Evolutionary conservation across 2,329 filamentous ascomycete species (phyloP), one percentile per base, ranked within the genome.

Genomic region (Achaetomium macrosporum): DNA sequence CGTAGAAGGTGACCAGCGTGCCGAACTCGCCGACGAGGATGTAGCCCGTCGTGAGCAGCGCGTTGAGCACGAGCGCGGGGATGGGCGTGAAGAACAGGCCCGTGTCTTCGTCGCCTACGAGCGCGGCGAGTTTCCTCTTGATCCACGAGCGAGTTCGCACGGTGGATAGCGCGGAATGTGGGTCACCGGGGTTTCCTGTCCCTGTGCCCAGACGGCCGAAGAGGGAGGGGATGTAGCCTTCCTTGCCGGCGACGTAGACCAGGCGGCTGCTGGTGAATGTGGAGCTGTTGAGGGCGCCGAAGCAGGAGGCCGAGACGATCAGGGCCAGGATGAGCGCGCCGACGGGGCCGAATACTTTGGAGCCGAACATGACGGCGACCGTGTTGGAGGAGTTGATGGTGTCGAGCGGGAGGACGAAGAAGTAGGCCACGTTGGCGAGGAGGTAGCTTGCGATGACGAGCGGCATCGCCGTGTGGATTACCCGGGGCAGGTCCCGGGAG

Each of bases 391-490:
- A 84, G 68, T 95, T 89, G 71, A 97, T 90, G 29, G 83, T 79
- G 3, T 81, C 78, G 47, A 87, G 74, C 0, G 93, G 91, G 0
- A 99, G 81, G 31, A 99, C 93, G 57, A 99, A 83, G 69, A 96
- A 95, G 73, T 99, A 99, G 29, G 90, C 82, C 39, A 96, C 71
- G 68, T 97, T 99, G 60, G 92, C 92, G 46, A 97, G 77, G 31
- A 97, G 76, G 70, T 97, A 99, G 63, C 82, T 88, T 29, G 90
- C 67, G 57, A 99, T 97, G 53, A 99, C 92, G 42, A 96, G 75
- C 2, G 93, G 91, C 81, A 99, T 93, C 13, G 92, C 91, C 0
- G 92, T 96, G 71, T 99, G 93, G 53, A 99, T 96, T 25, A 96
- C 91, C 19, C 90, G 84, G 0, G 93, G 93, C 10, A 99, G 83